These are phyloP conservation scores for Lachnellula arida DNA, from an alignment of 2,329 filamentous ascomycete species.

Conservation along the genomic window DNA sequence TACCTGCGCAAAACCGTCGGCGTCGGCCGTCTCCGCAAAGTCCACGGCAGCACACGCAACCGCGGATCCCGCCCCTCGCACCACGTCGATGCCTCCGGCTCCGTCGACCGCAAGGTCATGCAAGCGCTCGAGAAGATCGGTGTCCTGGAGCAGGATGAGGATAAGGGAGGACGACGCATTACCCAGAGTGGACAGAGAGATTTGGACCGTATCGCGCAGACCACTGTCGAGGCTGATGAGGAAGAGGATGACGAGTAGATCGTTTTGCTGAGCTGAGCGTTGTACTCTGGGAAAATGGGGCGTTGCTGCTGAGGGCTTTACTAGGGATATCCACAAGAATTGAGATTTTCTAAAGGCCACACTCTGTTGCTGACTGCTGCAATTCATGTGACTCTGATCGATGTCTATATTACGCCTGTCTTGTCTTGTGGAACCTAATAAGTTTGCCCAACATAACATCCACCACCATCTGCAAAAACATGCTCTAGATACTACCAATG, in stretches of 20 bases:
- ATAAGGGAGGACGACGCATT: conserved; percentile 97
- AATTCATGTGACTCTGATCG: background rate
- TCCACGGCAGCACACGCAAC: conserved; percentile 96
- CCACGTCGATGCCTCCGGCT: conserved; percentile 93
- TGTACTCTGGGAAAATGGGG: conserved; percentile 17
- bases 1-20: conserved; percentile 99
- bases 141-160: conserved; percentile 95
- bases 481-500: too few species aligned
- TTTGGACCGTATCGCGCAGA: conserved; percentile 92
- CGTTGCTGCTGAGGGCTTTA: conserved; percentile 19
- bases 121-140: conserved; percentile 99
- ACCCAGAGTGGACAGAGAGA: conserved; percentile 98
- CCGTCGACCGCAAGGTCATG: conserved; percentile 95
- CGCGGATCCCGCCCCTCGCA: conserved; percentile 85
- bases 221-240: conserved; percentile 68
- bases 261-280: conserved; percentile 12
- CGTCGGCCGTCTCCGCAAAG: conserved; percentile 95
- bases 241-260: conserved; percentile 66
- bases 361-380: background rate
- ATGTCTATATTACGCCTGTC: too few species aligned
- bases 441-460: too few species aligned
- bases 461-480: too few species aligned
- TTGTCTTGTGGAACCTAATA: background rate
- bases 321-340: conserved; percentile 22
- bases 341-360: conserved; percentile 8